A percentile compares a stretch with the other conserved stretches of the same genome.
Conservation (phyloP, 345 rosid species). For the Aquilaria yunnanensis region DNA sequence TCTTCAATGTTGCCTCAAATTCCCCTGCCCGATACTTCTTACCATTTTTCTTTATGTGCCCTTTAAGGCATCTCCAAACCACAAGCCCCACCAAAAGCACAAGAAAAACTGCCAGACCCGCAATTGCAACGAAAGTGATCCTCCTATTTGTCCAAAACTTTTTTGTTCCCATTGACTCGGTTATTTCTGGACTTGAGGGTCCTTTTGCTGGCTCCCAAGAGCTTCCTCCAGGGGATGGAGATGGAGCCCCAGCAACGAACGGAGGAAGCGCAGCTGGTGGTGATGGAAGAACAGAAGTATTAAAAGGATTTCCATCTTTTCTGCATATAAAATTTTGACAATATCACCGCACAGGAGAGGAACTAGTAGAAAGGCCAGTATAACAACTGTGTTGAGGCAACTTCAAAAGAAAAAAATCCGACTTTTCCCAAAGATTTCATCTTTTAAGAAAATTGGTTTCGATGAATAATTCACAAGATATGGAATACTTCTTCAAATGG, state of each 20-base stretch:
- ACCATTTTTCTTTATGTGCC: slow-evolving; percentile 14
- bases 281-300: slow-evolving; percentile 60
- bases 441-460: background rate
- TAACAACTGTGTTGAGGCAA: background rate
- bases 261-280: slow-evolving; percentile 56
- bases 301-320: slow-evolving; percentile 91
- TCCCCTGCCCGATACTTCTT: slow-evolving; percentile 19
- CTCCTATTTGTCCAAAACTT: slow-evolving; percentile 31
- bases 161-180: slow-evolving; percentile 32
- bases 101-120: slow-evolving; percentile 34
- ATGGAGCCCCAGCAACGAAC: slow-evolving; percentile 36
- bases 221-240: slow-evolving; percentile 24
- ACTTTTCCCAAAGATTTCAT: too few species aligned
- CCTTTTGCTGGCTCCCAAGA: slow-evolving; percentile 23
- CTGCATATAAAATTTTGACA: slow-evolving; percentile 32
- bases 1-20: slow-evolving; percentile 19
- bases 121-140: slow-evolving; percentile 35
- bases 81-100: slow-evolving; percentile 41
- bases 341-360: background rate
- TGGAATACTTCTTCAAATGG: too few species aligned
- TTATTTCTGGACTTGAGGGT: slow-evolving; percentile 30
- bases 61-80: slow-evolving; percentile 40
- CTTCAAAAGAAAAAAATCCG: background rate
- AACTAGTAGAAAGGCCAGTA: background rate
- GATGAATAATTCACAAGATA: background rate